Evolutionary conservation across 495 filamentous ascomycete species (phyloP).

Genomic region (Aspergillus sparsus): DNA sequence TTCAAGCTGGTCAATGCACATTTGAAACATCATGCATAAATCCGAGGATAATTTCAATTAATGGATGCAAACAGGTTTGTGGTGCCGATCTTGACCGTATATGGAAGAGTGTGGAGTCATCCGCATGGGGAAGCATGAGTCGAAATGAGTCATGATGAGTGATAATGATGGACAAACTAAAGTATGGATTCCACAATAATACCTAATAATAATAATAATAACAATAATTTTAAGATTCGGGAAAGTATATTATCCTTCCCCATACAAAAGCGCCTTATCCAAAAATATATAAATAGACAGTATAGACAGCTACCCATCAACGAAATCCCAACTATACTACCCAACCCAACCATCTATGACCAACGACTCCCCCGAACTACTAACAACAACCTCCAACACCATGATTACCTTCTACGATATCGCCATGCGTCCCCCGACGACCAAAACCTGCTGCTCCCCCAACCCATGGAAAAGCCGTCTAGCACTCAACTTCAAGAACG

Average conservation of each 20-base stretch:
- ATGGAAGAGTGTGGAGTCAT: not conserved
- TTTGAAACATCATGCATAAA: not conserved
- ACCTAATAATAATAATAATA: not conserved
- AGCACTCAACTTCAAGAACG: constrained; percentile 62
- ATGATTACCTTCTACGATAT: constrained; percentile 60
- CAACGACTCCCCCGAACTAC: not conserved
- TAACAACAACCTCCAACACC: constrained; percentile 1
- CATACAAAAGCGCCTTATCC: too few relatives aligned
- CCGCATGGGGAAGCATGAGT: not conserved
- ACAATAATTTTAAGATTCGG: too few relatives aligned
- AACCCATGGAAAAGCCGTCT: constrained; percentile 64
- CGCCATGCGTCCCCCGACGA: constrained; percentile 39
- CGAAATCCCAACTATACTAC: too few relatives aligned
- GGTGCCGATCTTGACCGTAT: not conserved
- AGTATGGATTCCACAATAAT: not conserved
- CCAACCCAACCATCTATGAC: not conserved
- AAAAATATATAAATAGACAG: too few relatives aligned
- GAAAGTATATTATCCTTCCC: too few relatives aligned
- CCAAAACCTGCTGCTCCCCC: constrained; percentile 38
- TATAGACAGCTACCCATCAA: too few relatives aligned
- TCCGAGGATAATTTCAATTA: not conserved
- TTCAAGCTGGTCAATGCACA: not conserved
- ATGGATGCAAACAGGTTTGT: not conserved
- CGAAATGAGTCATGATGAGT: not conserved
- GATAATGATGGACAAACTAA: not conserved